Conservation (phyloP, 2,329 filamentous ascomycete genomes). For the Fusarium tanahbumbuense region DNA sequence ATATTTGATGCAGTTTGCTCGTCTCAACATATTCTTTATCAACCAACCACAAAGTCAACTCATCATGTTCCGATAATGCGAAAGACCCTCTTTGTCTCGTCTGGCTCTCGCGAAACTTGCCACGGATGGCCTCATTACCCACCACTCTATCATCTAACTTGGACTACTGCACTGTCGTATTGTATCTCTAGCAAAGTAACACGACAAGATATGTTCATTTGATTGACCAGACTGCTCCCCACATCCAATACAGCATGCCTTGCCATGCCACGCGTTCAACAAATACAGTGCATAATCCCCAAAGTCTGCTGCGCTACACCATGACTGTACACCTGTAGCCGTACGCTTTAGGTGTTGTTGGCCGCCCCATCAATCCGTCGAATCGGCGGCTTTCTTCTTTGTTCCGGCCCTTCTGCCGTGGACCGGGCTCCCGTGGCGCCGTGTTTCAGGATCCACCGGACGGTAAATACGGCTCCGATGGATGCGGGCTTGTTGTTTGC, state of each 20-base stretch:
- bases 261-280: slow-evolving; percentile 38
- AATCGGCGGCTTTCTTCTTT: slow-evolving; percentile 19
- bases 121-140: slow-evolving; percentile 19
- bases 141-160: neutral
- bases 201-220: neutral
- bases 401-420: slow-evolving; percentile 12
- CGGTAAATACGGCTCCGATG: slow-evolving; percentile 14
- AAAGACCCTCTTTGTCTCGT: neutral
- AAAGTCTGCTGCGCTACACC: slow-evolving; percentile 2
- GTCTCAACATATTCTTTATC: neutral
- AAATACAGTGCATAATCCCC: slow-evolving; percentile 35
- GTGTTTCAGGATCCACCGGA: slow-evolving; percentile 31
- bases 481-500: slow-evolving; percentile 9
- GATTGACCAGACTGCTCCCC: neutral
- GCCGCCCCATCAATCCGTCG: slow-evolving; percentile 9
- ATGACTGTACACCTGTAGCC: neutral
- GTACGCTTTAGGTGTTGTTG: neutral
- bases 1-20: slow-evolving; percentile 6
- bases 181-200: slow-evolving; percentile 25
- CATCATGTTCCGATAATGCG: slow-evolving; percentile 8
- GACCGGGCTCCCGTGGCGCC: slow-evolving; percentile 23
- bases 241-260: slow-evolving; percentile 26
- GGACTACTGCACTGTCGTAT: slow-evolving; percentile 8
- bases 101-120: neutral
- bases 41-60: neutral